Evolutionary conservation across 2,329 filamentous ascomycete genomes (phyloP).

Genomic region (Exserohilum rostratum): DNA sequence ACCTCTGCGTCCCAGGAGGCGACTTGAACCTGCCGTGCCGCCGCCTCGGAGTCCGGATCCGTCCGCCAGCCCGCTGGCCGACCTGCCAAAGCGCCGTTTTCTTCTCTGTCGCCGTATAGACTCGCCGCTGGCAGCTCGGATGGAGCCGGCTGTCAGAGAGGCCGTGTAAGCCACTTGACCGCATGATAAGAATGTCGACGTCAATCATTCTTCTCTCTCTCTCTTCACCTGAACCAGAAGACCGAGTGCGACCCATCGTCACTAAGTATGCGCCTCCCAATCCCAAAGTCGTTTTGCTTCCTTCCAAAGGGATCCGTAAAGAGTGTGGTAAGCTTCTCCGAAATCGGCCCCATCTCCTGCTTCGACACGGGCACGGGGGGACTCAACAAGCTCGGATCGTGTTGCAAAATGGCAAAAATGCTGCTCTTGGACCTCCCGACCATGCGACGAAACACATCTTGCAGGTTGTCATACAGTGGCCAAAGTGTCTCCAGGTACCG

Average conservation of each 20-base stretch:
- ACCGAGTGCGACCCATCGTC: slow-evolving; percentile 41
- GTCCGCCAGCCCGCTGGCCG: not conserved
- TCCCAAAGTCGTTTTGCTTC: slow-evolving; percentile 35
- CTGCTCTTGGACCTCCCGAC: slow-evolving; percentile 43
- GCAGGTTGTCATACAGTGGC: slow-evolving; percentile 44
- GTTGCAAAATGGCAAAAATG: slow-evolving; percentile 41
- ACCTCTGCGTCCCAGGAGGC: not conserved
- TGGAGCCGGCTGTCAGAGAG: not conserved
- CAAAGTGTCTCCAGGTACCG: slow-evolving; percentile 42
- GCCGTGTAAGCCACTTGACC: not conserved
- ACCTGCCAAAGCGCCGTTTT: not conserved
- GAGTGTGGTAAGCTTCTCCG: slow-evolving; percentile 41
- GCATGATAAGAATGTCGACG: not conserved
- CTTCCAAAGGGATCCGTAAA: slow-evolving; percentile 47
- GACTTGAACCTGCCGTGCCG: not conserved
- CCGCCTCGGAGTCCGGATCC: not conserved
- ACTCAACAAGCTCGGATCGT: slow-evolving; percentile 31
- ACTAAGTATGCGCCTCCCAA: slow-evolving; percentile 39
- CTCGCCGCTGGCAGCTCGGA: not conserved
- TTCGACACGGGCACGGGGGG: slow-evolving; percentile 40
- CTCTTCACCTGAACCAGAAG: slow-evolving; percentile 44
- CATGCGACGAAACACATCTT: slow-evolving; percentile 40
- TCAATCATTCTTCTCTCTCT: slow-evolving; percentile 5
- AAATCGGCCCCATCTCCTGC: slow-evolving; percentile 44
- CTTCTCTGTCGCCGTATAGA: not conserved